phyloP scores from a whole-genome alignment of 1,284 basidiomycete species.

The Malassezia slooffiae region DNA sequence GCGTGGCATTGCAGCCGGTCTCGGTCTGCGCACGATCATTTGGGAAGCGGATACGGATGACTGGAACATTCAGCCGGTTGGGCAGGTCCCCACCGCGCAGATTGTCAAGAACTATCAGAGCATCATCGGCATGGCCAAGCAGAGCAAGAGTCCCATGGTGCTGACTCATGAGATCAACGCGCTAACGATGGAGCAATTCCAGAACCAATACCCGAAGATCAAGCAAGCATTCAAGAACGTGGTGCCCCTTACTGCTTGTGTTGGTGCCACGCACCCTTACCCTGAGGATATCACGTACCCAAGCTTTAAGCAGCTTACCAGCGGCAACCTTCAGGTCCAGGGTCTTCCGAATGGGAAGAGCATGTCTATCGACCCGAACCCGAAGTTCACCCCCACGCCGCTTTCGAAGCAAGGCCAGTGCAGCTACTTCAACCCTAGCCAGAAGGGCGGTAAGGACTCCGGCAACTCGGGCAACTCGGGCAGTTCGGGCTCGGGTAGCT shows the following conservation, averaged over 20 bases:
- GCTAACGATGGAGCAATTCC: slow-evolving; percentile 35
- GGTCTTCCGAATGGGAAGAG: slow-evolving; percentile 19
- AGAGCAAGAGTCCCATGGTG: slow-evolving; percentile 42
- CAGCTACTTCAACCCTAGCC: too few relatives aligned
- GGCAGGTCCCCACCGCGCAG: slow-evolving; percentile 37
- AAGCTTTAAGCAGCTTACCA: slow-evolving; percentile 25
- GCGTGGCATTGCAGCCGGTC: slow-evolving; percentile 49
- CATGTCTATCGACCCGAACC: slow-evolving; percentile 10
- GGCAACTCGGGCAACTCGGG: too few relatives aligned
- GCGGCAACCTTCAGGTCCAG: slow-evolving; percentile 27
- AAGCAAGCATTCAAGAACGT: slow-evolving; percentile 35
- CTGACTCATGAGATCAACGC: slow-evolving; percentile 42
- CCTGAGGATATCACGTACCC: slow-evolving; percentile 47
- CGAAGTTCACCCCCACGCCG: background rate
- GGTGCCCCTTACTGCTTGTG: slow-evolving; percentile 38
- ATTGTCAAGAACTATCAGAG: slow-evolving; percentile 50
- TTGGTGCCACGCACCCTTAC: slow-evolving; percentile 48
- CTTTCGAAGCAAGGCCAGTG: too few relatives aligned
- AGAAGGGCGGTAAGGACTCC: too few relatives aligned
- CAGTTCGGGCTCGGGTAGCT: background rate
- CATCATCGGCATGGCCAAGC: slow-evolving; percentile 45
- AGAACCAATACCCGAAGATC: slow-evolving; percentile 33
- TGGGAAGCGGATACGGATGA: slow-evolving; percentile 51
- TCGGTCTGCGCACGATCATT: slow-evolving; percentile 51
- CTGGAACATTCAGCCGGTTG: slow-evolving; percentile 47